These are phyloP conservation scores for Phialophora tarda DNA, from an alignment of 2,329 filamentous ascomycete genomes.

Conservation along the genomic window DNA sequence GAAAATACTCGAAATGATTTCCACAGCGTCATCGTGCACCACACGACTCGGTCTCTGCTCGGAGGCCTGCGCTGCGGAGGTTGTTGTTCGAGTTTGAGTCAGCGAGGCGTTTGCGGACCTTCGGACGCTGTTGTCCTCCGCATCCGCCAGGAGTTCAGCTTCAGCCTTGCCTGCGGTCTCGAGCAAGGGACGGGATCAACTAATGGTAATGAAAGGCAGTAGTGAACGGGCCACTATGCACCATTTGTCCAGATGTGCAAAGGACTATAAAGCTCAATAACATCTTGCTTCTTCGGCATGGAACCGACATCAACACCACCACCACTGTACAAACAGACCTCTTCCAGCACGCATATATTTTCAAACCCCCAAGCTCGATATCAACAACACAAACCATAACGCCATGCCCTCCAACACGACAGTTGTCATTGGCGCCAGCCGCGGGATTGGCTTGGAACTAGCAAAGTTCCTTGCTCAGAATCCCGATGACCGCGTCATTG, in stretches of 20 bases:
- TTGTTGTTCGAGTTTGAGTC: neutral
- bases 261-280: constrained; percentile 10
- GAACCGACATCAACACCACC: neutral
- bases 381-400: neutral
- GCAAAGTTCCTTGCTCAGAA: constrained; percentile 13
- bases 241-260: neutral
- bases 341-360: neutral
- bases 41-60: neutral
- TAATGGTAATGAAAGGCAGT: neutral
- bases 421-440: constrained; percentile 23
- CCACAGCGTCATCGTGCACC: neutral
- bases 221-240: neutral
- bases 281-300: neutral
- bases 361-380: neutral
- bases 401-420: constrained; percentile 18
- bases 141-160: constrained; percentile 8
- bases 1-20: neutral
- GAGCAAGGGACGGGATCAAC: constrained; percentile 2
- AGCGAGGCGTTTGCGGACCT: constrained; percentile 1
- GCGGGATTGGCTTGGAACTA: constrained; percentile 20
- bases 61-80: neutral
- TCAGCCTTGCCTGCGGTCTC: constrained; percentile 2
- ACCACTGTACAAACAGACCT: neutral
- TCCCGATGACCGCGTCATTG: constrained; percentile 19
- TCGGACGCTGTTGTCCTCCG: constrained; percentile 9